A percentile compares a stretch with the other conserved stretches of the same genome.
Conservation (phyloP, 2,329 filamentous ascomycete species). For the Escovopsis sp. region DNA sequence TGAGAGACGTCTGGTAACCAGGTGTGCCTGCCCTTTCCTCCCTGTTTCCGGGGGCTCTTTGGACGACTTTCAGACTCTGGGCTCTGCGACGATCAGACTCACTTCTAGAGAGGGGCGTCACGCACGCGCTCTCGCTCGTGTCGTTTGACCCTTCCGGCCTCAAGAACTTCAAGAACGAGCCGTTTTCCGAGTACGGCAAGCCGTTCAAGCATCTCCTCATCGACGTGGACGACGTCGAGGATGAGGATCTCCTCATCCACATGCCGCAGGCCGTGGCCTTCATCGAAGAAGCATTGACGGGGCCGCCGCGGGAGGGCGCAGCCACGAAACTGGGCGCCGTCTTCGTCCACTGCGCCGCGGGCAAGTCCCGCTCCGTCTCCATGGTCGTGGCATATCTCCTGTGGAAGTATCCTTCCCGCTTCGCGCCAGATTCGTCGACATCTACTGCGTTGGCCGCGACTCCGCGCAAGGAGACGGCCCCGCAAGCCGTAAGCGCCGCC, state of each 20-base stretch:
- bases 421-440: slow-evolving; percentile 19
- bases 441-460: background rate
- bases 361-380: slow-evolving; percentile 83
- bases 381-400: slow-evolving; percentile 77
- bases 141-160: slow-evolving; percentile 31
- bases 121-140: slow-evolving; percentile 78
- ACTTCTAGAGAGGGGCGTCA: slow-evolving; percentile 61
- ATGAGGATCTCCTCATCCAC: slow-evolving; percentile 72
- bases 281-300: slow-evolving; percentile 57
- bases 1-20: background rate
- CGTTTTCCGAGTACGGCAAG: slow-evolving; percentile 33
- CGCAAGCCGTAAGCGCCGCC: slow-evolving; percentile 41
- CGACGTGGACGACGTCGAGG: slow-evolving; percentile 80
- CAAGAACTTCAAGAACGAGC: slow-evolving; percentile 34
- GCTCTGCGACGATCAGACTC: slow-evolving; percentile 57
- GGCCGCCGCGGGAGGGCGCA: slow-evolving; percentile 3
- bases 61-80: slow-evolving; percentile 48
- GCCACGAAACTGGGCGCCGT: slow-evolving; percentile 24
- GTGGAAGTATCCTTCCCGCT: slow-evolving; percentile 43
- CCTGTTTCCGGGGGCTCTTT: background rate
- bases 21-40: background rate
- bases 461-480: slow-evolving; percentile 20
- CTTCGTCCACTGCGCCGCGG: slow-evolving; percentile 71
- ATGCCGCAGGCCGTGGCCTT: slow-evolving; percentile 68
- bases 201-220: slow-evolving; percentile 61